Conservation (phyloP, 2,329 filamentous ascomycete genomes). For the Macrophomina phaseolina region DNA sequence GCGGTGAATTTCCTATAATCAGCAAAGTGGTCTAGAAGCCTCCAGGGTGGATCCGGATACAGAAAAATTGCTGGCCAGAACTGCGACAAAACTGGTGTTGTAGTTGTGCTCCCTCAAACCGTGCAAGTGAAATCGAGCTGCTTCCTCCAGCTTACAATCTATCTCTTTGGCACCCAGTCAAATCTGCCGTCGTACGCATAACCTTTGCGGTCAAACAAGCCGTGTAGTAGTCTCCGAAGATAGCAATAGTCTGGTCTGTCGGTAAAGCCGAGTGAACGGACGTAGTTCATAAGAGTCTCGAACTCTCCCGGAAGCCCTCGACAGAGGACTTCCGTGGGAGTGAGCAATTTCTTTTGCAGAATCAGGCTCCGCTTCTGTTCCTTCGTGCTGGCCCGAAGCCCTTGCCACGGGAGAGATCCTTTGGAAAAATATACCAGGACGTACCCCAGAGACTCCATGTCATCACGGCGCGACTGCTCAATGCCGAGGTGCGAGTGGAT, state of each 20-base stretch:
- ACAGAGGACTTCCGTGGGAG: conserved; percentile 96
- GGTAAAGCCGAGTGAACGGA: conserved; percentile 95
- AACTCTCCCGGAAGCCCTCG: conserved; percentile 99
- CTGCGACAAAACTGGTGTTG: no score
- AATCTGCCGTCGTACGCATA: conserved; percentile 99
- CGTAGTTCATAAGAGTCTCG: conserved; percentile 99
- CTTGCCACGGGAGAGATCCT: conserved; percentile 98
- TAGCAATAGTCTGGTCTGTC: conserved; percentile 99
- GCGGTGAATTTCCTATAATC: no score
- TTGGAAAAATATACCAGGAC: conserved; percentile 99
- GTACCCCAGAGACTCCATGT: conserved; percentile 98
- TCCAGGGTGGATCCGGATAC: no score
- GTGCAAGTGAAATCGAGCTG: no score
- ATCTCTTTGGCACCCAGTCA: conserved; percentile 68
- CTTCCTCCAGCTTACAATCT: no score
- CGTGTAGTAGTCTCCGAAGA: conserved; percentile 99
- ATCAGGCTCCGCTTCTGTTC: conserved; percentile 99
- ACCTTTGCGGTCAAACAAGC: conserved; percentile 96
- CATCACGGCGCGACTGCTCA: conserved; percentile 97
- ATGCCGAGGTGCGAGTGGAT: conserved; percentile 99
- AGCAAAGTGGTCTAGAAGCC: no score
- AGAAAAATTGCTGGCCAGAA: no score
- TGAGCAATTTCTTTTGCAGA: conserved; percentile 99
- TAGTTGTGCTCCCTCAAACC: no score
- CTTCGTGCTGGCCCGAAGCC: conserved; percentile 96